Base-by-base conservation (phyloP, 2,329 filamentous ascomycete species). In the Xylaria sp. region DNA sequence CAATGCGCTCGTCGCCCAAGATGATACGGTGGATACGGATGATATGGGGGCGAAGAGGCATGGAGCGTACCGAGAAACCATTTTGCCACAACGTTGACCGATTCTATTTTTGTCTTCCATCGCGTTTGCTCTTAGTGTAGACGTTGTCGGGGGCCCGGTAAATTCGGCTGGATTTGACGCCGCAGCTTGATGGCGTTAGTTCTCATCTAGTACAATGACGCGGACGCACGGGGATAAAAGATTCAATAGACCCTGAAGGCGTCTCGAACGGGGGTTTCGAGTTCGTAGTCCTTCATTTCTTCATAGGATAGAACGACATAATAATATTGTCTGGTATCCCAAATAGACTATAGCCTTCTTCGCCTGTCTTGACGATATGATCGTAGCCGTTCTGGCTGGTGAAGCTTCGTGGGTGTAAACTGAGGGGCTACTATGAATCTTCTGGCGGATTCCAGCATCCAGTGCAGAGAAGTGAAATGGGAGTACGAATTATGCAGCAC, bases 21-120 rank as follows among this genome's bases (percentile, higher is more conserved):
- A 79, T 71, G 62, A 78, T 64, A 23, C 70, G 69, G 68, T 77
- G 70, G 65, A 77, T 70, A 25, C 72, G 73, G 63, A 77, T 59
- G 20, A 78, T 69, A 70, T 78, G 76, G 20, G 74, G 73, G 68
- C 78, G 74, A 32, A 69, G 58, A 41, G 75, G 76, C 20, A 78
- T 68, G 74, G 20, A 75, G 66, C 57, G 76, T 23, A 28, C 9
- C 36, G 43, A 65, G 55, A 28, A 63, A 36, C 50, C 60, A 66
- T 66, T 69, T 69, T 30, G 50, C 57, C 1, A 69, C 53, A 25
- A 66, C 36, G 30, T 20, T 20, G 28, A 20, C n/a, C 34, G 25
- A 48, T 57, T 12, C 46, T 52, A 30, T 30, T 45, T 43, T 43
- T 28, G 45, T 64, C 52, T 34, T 53, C 56, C 46, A 67, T 56